phyloP scores from a whole-genome alignment of 2,329 filamentous ascomycete species.

The Ilyonectria destructans region DNA sequence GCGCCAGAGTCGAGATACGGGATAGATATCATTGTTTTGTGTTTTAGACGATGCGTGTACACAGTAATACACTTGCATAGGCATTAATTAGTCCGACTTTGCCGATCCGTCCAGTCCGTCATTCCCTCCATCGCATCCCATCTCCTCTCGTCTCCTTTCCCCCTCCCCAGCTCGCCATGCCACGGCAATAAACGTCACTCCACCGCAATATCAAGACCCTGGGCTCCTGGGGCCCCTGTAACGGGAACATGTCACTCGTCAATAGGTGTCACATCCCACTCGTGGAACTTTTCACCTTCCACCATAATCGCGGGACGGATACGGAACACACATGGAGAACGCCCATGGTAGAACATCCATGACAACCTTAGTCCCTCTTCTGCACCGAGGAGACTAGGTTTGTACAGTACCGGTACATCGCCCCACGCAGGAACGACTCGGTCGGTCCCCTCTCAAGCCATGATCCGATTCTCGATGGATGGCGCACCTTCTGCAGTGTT shows the following conservation, averaged over 20 bases:
- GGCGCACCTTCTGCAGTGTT: background rate
- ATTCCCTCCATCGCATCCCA: background rate
- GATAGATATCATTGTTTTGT: background rate
- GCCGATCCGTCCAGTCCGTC: slow-evolving; percentile 7
- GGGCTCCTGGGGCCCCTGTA: slow-evolving; percentile 14
- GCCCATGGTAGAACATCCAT: background rate
- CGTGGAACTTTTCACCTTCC: slow-evolving; percentile 18
- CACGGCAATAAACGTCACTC: slow-evolving; percentile 14
- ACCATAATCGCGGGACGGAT: background rate
- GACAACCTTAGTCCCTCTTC: slow-evolving; percentile 10
- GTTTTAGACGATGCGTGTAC: background rate
- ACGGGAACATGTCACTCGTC: slow-evolving; percentile 11
- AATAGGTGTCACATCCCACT: slow-evolving; percentile 14
- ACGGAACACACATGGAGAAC: background rate
- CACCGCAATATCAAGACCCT: slow-evolving; percentile 29
- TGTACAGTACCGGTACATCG: no score
- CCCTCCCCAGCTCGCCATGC: slow-evolving; percentile 1
- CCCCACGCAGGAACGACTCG: background rate
- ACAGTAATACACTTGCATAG: background rate
- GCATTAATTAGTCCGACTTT: background rate
- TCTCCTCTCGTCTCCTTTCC: background rate
- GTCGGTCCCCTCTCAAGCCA: slow-evolving; percentile 11
- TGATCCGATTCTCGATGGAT: slow-evolving; percentile 19
- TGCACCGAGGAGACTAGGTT: slow-evolving; percentile 2
- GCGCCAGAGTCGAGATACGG: background rate